Conservation (phyloP, 306 rosid species). For the Quillaja saponaria region DNA sequence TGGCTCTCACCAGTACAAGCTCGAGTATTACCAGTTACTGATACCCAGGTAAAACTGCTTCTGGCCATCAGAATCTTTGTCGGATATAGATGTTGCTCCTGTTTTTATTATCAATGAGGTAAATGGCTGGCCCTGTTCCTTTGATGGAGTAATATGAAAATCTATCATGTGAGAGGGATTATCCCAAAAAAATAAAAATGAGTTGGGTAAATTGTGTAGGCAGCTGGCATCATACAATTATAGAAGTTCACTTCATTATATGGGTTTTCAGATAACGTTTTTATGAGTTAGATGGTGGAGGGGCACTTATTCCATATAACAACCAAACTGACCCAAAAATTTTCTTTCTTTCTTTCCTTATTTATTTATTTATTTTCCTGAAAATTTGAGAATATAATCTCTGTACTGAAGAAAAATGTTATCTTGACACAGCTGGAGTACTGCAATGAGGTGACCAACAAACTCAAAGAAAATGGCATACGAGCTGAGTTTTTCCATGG, state of each 20-base stretch:
- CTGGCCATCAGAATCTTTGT: slow-evolving; percentile 17
- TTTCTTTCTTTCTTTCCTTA: too few relatives aligned
- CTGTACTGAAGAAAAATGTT: slow-evolving; percentile 18
- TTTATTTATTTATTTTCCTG: background rate
- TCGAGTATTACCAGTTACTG: slow-evolving; percentile 89
- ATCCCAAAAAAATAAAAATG: too few relatives aligned
- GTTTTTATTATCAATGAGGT: background rate
- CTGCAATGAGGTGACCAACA: slow-evolving; percentile 66
- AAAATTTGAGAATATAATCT: background rate
- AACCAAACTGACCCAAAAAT: background rate
- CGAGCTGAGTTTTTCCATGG: slow-evolving; percentile 84
- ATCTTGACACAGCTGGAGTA: slow-evolving; percentile 62
- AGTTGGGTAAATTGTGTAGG: slow-evolving; percentile 1
- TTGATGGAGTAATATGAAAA: background rate
- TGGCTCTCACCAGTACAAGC: slow-evolving; percentile 97
- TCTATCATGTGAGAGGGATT: too few relatives aligned
- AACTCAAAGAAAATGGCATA: slow-evolving; percentile 64
- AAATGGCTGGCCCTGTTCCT: background rate
- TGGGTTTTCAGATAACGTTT: too few relatives aligned
- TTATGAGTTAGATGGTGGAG: background rate
- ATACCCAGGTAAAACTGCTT: slow-evolving; percentile 64
- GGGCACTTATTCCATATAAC: slow-evolving; percentile 1
- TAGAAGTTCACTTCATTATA: too few relatives aligned
- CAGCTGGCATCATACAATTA: background rate
- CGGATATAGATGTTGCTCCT: background rate